Conservation (phyloP, 768 basidiomycete species). For the Calocybe indica region DNA sequence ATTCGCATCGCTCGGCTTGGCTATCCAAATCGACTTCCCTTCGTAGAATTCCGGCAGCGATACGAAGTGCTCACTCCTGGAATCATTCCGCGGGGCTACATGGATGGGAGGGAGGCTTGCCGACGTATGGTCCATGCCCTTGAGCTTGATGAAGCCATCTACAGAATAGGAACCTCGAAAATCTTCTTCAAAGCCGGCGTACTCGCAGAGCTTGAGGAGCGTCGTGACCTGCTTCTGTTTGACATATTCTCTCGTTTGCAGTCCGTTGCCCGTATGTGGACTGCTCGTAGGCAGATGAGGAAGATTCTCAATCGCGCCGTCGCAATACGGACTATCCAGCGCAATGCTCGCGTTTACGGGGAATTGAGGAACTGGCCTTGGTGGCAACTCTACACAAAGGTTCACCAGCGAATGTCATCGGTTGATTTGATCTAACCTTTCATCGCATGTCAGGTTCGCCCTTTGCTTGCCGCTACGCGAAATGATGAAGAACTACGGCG, state of each 20-base stretch:
- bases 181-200: conserved; percentile 99
- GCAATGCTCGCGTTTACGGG: conserved; percentile 88
- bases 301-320: conserved; percentile 91
- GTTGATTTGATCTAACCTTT: conserved; percentile 3
- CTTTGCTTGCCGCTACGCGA: conserved; percentile 85
- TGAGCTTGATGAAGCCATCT: conserved; percentile 79
- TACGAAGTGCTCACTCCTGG: conserved; percentile 96
- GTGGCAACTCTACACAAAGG: conserved; percentile 98
- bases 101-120: conserved; percentile 96
- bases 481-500: conserved; percentile 87
- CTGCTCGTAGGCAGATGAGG: conserved; percentile 84
- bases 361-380: conserved; percentile 95
- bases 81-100: conserved; percentile 89
- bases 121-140: conserved; percentile 85
- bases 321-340: conserved; percentile 88
- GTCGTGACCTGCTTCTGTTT: conserved; percentile 80
- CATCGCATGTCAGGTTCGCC: conserved; percentile 60
- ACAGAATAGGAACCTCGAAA: conserved; percentile 93
- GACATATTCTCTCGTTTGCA: conserved; percentile 89
- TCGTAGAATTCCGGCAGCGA: conserved; percentile 94
- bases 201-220: conserved; percentile 91
- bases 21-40: conserved; percentile 94
- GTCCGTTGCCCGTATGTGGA: conserved; percentile 79
- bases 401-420: conserved; percentile 15
- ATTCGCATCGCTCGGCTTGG: conserved; percentile 97